Percentiles rank a stretch among this genome's conserved stretches.
phyloP scores from a whole-genome alignment of 23 red algal genomes.

The Gracilaria vermiculophylla region DNA sequence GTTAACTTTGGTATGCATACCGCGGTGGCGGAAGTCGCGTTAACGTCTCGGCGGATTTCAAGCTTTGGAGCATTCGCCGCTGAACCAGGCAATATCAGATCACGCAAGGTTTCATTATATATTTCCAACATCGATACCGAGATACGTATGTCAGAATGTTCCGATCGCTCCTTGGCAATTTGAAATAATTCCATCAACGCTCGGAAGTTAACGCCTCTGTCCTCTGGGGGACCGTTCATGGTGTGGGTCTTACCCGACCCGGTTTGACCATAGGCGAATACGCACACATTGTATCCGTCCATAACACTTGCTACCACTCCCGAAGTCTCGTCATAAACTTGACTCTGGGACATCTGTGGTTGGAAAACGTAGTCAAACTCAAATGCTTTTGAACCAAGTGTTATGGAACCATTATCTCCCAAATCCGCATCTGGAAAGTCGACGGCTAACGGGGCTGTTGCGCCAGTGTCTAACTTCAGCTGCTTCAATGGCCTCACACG shows the following conservation, averaged over 20 bases:
- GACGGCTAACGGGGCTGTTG: neutral
- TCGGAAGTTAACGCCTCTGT: slow-evolving; percentile 87
- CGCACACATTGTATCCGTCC: slow-evolving; percentile 98
- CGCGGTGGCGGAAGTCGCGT: slow-evolving; percentile 31
- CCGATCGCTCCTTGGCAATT: slow-evolving; percentile 72
- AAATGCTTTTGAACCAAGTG: slow-evolving; percentile 58
- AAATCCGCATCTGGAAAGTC: slow-evolving; percentile 38
- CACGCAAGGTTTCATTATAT: slow-evolving; percentile 94
- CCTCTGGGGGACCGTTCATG: slow-evolving; percentile 69
- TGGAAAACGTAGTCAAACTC: slow-evolving; percentile 94
- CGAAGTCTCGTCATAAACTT: slow-evolving; percentile 89
- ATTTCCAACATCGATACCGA: slow-evolving; percentile 92
- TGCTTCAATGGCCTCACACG: slow-evolving; percentile 75
- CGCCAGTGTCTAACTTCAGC: neutral
- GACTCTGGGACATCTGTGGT: slow-evolving; percentile 45
- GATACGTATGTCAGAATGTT: slow-evolving; percentile 60
- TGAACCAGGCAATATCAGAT: slow-evolving; percentile 68
- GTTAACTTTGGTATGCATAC: slow-evolving; percentile 83
- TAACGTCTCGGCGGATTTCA: slow-evolving; percentile 61
- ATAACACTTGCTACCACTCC: slow-evolving; percentile 78
- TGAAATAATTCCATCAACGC: slow-evolving; percentile 88
- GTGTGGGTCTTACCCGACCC: slow-evolving; percentile 98
- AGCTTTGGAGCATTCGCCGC: slow-evolving; percentile 56
- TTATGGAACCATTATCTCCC: slow-evolving; percentile 37
- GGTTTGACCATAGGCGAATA: slow-evolving; percentile 97